A percentile compares a stretch with the other conserved stretches of the same genome.
phyloP scores from a whole-genome alignment of 179 eudicot species.

The Corrigiola litoralis region DNA sequence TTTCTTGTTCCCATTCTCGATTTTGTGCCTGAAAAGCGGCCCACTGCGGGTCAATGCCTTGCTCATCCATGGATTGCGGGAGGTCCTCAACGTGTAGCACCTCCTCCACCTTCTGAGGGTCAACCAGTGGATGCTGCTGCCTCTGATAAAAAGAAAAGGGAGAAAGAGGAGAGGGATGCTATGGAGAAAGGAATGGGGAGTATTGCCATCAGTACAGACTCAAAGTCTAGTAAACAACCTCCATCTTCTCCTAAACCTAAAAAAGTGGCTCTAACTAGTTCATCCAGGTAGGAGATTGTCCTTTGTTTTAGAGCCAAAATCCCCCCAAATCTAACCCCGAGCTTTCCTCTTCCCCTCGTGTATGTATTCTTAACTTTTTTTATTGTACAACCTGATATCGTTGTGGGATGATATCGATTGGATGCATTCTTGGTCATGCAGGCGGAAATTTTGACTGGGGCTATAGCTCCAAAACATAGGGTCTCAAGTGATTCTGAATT shows the following conservation, averaged over 20 bases:
- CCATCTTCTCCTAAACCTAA: constrained; percentile 26
- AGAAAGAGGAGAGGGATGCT: constrained; percentile 74
- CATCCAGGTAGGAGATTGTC: constrained; percentile 24
- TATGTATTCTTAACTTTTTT: not conserved
- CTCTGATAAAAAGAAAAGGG: constrained; percentile 32
- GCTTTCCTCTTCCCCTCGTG: not conserved
- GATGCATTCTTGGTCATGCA: constrained; percentile 19
- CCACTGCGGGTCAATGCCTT: constrained; percentile 79
- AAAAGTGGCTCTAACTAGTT: constrained; percentile 16
- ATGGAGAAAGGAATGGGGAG: constrained; percentile 85
- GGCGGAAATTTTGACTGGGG: constrained; percentile 16
- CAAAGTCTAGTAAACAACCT: constrained; percentile 32
- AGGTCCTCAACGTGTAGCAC: constrained; percentile 35
- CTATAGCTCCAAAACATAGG: constrained; percentile 6
- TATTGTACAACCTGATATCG: not conserved
- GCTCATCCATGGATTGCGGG: constrained; percentile 67
- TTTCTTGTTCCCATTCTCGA: constrained; percentile 85
- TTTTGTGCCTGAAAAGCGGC: constrained; percentile 90
- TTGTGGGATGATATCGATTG: not conserved
- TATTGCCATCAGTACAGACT: constrained; percentile 53
- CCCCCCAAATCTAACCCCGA: not conserved
- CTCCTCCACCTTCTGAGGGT: constrained; percentile 23
- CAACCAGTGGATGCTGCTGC: constrained; percentile 18
- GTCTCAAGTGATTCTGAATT: constrained; percentile 15
- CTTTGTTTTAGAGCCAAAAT: not conserved